These are phyloP conservation scores for Powellomyces hirtus DNA, from an alignment of 192 early-diverging fungal genomes.

Conservation along the genomic window DNA sequence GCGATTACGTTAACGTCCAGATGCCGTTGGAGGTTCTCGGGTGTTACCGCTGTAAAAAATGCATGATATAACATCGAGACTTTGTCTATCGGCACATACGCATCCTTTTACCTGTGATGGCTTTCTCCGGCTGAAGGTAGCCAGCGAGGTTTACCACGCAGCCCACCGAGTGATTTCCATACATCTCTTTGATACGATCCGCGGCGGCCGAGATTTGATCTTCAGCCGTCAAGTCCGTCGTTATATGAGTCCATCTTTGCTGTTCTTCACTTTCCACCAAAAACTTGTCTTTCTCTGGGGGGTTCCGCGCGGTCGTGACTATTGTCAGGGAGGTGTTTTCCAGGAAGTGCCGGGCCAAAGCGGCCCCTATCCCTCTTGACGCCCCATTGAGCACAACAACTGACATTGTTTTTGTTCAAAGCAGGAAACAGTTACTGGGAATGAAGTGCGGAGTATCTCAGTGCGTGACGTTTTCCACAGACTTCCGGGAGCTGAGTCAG, in stretches of 20 bases:
- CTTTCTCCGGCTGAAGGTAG: slow-evolving; percentile 31
- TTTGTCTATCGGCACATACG: no score
- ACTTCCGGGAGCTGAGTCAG: no score
- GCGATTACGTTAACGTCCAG: slow-evolving; percentile 26
- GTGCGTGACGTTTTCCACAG: no score
- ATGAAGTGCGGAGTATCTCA: no score
- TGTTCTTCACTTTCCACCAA: not conserved
- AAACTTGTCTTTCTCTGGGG: not conserved
- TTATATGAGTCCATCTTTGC: not conserved
- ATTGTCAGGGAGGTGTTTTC: not conserved
- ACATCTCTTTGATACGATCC: not conserved
- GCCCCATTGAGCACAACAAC: slow-evolving; percentile 15
- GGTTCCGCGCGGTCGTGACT: slow-evolving; percentile 13
- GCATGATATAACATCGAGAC: not conserved
- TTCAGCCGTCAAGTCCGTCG: slow-evolving; percentile 11
- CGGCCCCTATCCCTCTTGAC: slow-evolving; percentile 26
- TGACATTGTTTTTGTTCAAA: no score
- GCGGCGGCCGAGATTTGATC: not conserved
- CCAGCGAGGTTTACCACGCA: slow-evolving; percentile 17
- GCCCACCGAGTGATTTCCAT: not conserved
- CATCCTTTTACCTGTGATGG: no score
- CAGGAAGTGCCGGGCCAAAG: slow-evolving; percentile 18
- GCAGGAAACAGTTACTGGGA: no score
- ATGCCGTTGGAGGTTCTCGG: slow-evolving; percentile 14
- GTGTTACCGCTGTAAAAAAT: no score